These are phyloP conservation scores for Penicillium salamii DNA, from an alignment of 495 filamentous ascomycete genomes.

Conservation along the genomic window DNA sequence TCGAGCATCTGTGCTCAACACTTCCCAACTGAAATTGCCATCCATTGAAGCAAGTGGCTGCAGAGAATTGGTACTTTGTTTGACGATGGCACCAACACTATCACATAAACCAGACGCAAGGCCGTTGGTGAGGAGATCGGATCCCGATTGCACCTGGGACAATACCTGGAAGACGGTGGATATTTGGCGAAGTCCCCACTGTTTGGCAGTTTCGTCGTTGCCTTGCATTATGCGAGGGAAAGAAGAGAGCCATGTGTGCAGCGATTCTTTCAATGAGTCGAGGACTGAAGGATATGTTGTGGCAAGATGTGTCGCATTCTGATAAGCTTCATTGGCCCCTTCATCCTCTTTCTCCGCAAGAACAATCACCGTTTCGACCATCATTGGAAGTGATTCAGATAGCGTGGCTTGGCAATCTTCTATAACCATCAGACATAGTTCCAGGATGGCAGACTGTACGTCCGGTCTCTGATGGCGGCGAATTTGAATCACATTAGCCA, in stretches of 20 bases:
- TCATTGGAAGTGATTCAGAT: slow-evolving; percentile 60
- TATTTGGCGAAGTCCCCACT: slow-evolving; percentile 68
- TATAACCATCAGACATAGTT: slow-evolving; percentile 69
- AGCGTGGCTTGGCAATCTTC: slow-evolving; percentile 77
- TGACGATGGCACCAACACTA: slow-evolving; percentile 42
- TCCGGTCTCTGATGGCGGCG: slow-evolving; percentile 71
- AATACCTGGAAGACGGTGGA: slow-evolving; percentile 70
- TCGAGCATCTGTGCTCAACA: not conserved
- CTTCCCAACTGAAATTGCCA: slow-evolving; percentile 15
- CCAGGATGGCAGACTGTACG: slow-evolving; percentile 64
- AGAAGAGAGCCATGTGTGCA: slow-evolving; percentile 78
- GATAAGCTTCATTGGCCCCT: slow-evolving; percentile 35
- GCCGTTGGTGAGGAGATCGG: slow-evolving; percentile 64
- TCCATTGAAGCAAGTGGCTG: slow-evolving; percentile 25
- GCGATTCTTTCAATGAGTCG: slow-evolving; percentile 65
- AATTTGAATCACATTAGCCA: slow-evolving; percentile 73
- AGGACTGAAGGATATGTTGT: slow-evolving; percentile 60
- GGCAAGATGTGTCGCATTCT: slow-evolving; percentile 55
- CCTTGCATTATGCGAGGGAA: slow-evolving; percentile 82
- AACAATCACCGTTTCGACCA: slow-evolving; percentile 79
- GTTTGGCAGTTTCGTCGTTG: slow-evolving; percentile 74
- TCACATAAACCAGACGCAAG: slow-evolving; percentile 55
- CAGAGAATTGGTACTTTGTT: slow-evolving; percentile 21
- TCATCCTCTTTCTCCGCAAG: slow-evolving; percentile 55
- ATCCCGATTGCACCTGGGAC: slow-evolving; percentile 60